Percentiles rank a stretch among this genome's conserved stretches.
Conservation (phyloP, 169 alveolate species). For the Babesia gibsoni region DNA sequence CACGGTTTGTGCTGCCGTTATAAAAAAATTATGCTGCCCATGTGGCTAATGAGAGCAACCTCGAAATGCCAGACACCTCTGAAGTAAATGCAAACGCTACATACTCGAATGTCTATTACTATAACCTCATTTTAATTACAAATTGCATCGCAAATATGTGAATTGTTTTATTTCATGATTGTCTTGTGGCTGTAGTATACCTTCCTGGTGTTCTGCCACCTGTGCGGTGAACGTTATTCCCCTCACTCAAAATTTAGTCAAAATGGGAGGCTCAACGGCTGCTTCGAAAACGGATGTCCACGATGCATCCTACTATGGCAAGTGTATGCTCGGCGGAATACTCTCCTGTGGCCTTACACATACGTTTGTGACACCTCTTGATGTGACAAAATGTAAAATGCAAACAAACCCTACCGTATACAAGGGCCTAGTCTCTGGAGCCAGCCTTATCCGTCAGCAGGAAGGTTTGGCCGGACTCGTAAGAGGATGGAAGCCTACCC, state of each 20-base stretch:
- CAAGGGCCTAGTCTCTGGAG: constrained; percentile 78
- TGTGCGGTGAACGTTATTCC: neutral
- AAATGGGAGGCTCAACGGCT: neutral
- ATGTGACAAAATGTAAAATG: constrained; percentile 93
- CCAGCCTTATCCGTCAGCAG: constrained; percentile 72
- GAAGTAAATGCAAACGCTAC: too few species aligned
- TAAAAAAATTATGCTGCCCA: too few species aligned
- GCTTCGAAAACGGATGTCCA: constrained; percentile 40
- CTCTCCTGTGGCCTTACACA: constrained; percentile 97
- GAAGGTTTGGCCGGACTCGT: constrained; percentile 90
- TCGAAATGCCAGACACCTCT: too few species aligned
- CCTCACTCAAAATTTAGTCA: neutral
- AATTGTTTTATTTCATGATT: too few species aligned
- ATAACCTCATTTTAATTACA: too few species aligned
- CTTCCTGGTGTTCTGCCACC: too few species aligned
- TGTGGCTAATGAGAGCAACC: too few species aligned
- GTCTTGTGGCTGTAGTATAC: too few species aligned
- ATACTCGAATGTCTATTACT: too few species aligned
- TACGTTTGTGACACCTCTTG: constrained; percentile 93
- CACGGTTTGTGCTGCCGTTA: too few species aligned
- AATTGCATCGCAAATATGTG: too few species aligned
- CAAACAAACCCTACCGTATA: constrained; percentile 90
- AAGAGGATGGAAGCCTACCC: constrained; percentile 97
- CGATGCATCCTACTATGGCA: constrained; percentile 82
- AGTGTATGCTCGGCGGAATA: constrained; percentile 95